These are phyloP conservation scores for Phytomonas sp. DNA, from an alignment of 208 protist genomes.

Conservation along the genomic window DNA sequence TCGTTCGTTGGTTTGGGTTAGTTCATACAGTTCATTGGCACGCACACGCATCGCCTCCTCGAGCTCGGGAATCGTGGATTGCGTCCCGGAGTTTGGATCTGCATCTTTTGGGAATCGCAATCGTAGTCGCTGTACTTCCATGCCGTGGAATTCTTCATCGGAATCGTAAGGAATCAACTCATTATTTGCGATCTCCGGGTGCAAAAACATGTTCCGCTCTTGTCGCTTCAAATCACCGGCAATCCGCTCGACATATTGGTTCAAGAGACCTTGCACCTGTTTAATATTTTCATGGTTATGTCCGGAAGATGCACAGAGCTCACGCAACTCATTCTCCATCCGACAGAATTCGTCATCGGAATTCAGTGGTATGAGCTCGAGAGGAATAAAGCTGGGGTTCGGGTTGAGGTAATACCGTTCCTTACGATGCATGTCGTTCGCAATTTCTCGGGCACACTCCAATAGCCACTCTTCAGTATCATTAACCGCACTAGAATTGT, in stretches of 20 bases:
- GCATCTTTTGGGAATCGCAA: conserved; percentile 10
- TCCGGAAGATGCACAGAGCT: conserved; percentile 12
- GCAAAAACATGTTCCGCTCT: conserved; percentile 28
- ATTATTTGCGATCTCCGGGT: conserved; percentile 22
- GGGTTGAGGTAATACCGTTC: conserved; percentile 48
- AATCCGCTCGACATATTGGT: conserved; percentile 30
- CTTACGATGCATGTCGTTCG: conserved; percentile 32
- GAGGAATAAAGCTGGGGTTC: conserved; percentile 27
- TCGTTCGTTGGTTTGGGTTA: conserved; percentile 21
- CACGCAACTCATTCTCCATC: conserved; percentile 36
- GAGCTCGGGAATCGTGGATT: conserved; percentile 14
- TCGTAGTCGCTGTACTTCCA: conserved; percentile 27
- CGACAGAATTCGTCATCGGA: conserved; percentile 29
- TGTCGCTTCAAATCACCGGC: conserved; percentile 25
- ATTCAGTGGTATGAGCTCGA: conserved; percentile 46
- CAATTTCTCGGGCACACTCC: conserved; percentile 30
- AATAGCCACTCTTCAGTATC: conserved; percentile 24
- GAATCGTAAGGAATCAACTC: conserved; percentile 15
- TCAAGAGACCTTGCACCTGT: conserved; percentile 27
- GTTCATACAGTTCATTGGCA: conserved; percentile 23
- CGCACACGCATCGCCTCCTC: conserved; percentile 31
- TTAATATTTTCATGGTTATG: conserved; percentile 15
- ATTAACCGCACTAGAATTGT: conserved; percentile 15
- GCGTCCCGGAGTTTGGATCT: conserved; percentile 8
- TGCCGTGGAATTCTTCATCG: conserved; percentile 25